Evolutionary conservation across 768 basidiomycete species (phyloP).

Genomic region (Tricholomella constricta): DNA sequence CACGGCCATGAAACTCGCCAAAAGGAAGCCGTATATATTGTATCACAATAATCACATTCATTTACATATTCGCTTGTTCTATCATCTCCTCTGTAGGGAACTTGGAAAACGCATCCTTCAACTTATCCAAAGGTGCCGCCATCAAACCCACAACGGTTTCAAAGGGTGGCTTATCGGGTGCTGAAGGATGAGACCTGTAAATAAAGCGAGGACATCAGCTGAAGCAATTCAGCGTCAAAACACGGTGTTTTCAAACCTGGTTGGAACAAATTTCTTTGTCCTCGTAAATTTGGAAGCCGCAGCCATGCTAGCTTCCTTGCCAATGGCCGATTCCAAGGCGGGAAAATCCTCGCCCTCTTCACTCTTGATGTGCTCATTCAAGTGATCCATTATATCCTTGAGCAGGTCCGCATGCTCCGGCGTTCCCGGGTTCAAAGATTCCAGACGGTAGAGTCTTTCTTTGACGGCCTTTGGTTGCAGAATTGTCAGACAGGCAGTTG

Average conservation of each 20-base stretch:
- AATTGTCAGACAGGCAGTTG: not conserved
- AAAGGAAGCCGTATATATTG: too few relatives aligned
- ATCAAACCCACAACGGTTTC: constrained; percentile 61
- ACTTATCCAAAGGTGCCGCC: constrained; percentile 56
- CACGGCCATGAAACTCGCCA: too few relatives aligned
- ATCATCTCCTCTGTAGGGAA: constrained; percentile 61
- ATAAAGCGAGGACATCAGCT: not conserved
- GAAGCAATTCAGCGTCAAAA: not conserved
- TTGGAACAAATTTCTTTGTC: constrained; percentile 66
- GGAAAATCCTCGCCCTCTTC: constrained; percentile 64
- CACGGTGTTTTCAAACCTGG: constrained; percentile 41
- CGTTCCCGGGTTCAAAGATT: constrained; percentile 44
- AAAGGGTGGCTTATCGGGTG: constrained; percentile 59
- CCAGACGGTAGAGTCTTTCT: constrained; percentile 35
- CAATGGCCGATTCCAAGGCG: constrained; percentile 48
- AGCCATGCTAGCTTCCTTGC: constrained; percentile 41
- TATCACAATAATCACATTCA: not conserved
- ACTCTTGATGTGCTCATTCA: constrained; percentile 55
- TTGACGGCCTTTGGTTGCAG: constrained; percentile 14
- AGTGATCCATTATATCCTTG: constrained; percentile 45
- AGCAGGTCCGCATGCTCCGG: constrained; percentile 44
- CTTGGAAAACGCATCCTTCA: constrained; percentile 55
- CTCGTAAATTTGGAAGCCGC: constrained; percentile 50
- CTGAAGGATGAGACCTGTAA: constrained; percentile 48
- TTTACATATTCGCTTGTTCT: not conserved